Percentiles rank a stretch among this genome's conserved stretches.
phyloP scores from a whole-genome alignment of 306 rosid genomes.

The Carpinus fangiana region DNA sequence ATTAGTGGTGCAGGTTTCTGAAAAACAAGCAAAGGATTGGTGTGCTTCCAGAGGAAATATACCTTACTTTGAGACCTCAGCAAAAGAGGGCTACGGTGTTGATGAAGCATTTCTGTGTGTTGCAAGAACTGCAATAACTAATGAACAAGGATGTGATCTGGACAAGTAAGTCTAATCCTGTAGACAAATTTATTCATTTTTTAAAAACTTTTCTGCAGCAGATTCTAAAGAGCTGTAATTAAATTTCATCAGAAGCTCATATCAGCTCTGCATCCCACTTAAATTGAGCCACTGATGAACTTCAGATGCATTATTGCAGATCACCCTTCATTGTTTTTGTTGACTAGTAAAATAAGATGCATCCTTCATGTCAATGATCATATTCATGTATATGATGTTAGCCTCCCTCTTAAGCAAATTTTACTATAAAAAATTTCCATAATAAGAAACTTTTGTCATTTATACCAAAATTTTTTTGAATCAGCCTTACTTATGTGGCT shows the following conservation, averaged over 20 bases:
- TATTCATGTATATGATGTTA: not conserved
- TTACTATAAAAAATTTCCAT: not conserved
- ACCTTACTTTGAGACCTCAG: constrained; percentile 90
- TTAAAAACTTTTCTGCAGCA: not conserved
- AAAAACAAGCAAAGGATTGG: constrained; percentile 75
- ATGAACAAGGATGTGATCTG: constrained; percentile 51
- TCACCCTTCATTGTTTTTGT: too few relatives aligned
- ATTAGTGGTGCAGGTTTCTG: constrained; percentile 51
- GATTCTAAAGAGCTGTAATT: not conserved
- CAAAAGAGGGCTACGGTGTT: constrained; percentile 68
- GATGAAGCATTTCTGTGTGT: constrained; percentile 72
- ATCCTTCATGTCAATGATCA: not conserved
- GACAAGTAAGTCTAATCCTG: constrained; percentile 52
- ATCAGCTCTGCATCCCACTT: not conserved
- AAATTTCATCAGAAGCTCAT: not conserved
- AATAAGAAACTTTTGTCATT: not conserved
- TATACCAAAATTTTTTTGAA: not conserved
- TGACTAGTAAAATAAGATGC: not conserved
- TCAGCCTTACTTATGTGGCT: not conserved
- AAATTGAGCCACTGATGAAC: not conserved
- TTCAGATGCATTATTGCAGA: not conserved
- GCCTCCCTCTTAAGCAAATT: not conserved
- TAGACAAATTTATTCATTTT: not conserved
- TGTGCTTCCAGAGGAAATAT: constrained; percentile 74
- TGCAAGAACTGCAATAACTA: constrained; percentile 61